These are phyloP conservation scores for Olyra latifolia DNA, from an alignment of 176 grass and related monocot species.

Conservation along the genomic window DNA sequence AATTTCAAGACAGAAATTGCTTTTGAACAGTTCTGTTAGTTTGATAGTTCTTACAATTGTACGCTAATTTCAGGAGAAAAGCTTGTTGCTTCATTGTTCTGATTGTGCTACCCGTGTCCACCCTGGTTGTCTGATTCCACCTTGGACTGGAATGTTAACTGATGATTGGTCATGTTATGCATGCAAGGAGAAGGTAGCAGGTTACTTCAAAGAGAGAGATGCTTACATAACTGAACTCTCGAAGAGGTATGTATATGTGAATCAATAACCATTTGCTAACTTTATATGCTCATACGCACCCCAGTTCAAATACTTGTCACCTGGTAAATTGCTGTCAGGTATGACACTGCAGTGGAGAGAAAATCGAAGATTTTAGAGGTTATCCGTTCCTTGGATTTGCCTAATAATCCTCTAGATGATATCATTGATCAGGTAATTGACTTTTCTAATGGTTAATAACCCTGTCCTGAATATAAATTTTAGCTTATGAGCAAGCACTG, in stretches of 20 bases:
- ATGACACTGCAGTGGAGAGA: conserved; percentile 71
- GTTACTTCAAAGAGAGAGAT: conserved; percentile 80
- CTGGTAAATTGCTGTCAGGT: conserved; percentile 59
- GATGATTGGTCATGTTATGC: conserved; percentile 94
- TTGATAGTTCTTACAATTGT: conserved; percentile 22
- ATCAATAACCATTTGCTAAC: not conserved
- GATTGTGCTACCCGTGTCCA: conserved; percentile 76
- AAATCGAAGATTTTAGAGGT: conserved; percentile 86
- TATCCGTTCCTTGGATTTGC: conserved; percentile 89
- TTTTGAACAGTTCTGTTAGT: not conserved
- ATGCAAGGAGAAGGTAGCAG: conserved; percentile 80
- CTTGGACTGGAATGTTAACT: conserved; percentile 65
- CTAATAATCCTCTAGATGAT: conserved; percentile 97
- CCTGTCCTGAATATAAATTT: not conserved
- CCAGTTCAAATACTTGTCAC: conserved; percentile 13
- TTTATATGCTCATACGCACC: not conserved
- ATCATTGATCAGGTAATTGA: conserved; percentile 88
- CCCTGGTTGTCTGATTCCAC: conserved; percentile 78
- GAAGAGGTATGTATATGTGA: conserved; percentile 56
- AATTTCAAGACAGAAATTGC: conserved; percentile 1
- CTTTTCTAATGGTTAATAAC: conserved; percentile 17
- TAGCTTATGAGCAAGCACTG: not conserved
- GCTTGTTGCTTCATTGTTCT: conserved; percentile 69
- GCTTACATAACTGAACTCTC: conserved; percentile 72
- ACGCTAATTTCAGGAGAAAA: conserved; percentile 65